Evolutionary conservation across 768 basidiomycete species (phyloP), one percentile per base, ranked within the genome.

Genomic region (Xerocomellus intermedius): DNA sequence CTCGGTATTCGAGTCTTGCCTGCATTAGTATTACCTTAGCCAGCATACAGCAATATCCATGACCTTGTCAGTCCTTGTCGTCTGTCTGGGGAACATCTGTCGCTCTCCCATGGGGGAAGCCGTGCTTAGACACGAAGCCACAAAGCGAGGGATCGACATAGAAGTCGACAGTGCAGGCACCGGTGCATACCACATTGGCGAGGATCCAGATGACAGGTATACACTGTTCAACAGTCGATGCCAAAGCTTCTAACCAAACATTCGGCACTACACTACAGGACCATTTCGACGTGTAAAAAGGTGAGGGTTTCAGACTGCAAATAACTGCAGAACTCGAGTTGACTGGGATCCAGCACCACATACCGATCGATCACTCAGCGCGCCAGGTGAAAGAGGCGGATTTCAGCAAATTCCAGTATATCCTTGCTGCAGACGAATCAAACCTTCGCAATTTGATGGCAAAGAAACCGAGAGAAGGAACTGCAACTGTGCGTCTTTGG

Each of bases 41-140:
- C 42, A 32, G 16, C 53, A 26, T 21, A 36, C 47, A 9, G 30
- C 55, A 30, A 28, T 22, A 49, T 22, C 71, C 57, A 65, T 73
- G 64, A 50, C 70, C 28, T 61, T 82, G 59, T 80, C 82, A 50
- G 87, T 86, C 30, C 81, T 93, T 46, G 71, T 91, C 56, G 89
- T 92, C 36, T 93, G 91, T 60, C 72, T 91, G 54, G 89, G 89
- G 13, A 92, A 92, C 67, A 91, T 92, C 55, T 92, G 92, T 67
- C 86, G 94, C 33, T 93, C 91, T 22, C 93, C 94, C 0, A 91
- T 96, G 84, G 94, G 92, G 30, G 91, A 94, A 73, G 94, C 92
- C 2, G 89, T 95, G 22, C 78, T 95, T 30, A 77, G 74, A 56
- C 79, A 91, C 50, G 79, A 84, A 54, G 89, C 88, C 9, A 72